Evolutionary conservation across 306 rosid species (phyloP).

Genomic region (Dryas drummondii): DNA sequence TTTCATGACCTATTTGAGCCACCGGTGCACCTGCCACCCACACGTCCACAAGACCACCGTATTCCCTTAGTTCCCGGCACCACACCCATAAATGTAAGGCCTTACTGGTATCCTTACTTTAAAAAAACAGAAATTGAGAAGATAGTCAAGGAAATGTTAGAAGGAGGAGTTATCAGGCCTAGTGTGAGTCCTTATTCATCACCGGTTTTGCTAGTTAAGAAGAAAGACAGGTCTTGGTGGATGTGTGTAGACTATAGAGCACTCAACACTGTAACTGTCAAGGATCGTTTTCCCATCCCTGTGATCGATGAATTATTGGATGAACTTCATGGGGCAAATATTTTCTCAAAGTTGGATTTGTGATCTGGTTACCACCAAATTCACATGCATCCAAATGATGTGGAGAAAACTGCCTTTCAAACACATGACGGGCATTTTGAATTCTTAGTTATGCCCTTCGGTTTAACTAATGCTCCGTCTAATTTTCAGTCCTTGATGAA

Average conservation of each 20-base stretch:
- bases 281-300: background rate
- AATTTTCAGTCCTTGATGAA: background rate
- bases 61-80: background rate
- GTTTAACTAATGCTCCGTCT: background rate
- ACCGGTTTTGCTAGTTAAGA: background rate
- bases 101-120: background rate
- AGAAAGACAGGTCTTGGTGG: background rate
- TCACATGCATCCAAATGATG: fast-evolving
- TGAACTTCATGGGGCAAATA: background rate
- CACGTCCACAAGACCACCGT: background rate
- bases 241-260: too few species aligned
- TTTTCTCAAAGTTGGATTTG: background rate
- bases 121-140: background rate
- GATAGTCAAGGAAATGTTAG: background rate
- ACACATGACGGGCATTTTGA: background rate
- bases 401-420: background rate
- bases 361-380: background rate
- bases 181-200: background rate
- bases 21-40: too few species aligned
- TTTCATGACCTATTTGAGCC: too few species aligned
- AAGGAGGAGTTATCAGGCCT: fast-evolving
- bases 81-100: background rate
- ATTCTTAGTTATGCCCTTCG: background rate
- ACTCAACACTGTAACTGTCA: background rate
- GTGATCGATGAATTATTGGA: background rate